Evolutionary conservation across 2,329 filamentous ascomycete species (phyloP), one percentile per base, ranked within the genome.

Genomic region (Aspergillus neotritici): DNA sequence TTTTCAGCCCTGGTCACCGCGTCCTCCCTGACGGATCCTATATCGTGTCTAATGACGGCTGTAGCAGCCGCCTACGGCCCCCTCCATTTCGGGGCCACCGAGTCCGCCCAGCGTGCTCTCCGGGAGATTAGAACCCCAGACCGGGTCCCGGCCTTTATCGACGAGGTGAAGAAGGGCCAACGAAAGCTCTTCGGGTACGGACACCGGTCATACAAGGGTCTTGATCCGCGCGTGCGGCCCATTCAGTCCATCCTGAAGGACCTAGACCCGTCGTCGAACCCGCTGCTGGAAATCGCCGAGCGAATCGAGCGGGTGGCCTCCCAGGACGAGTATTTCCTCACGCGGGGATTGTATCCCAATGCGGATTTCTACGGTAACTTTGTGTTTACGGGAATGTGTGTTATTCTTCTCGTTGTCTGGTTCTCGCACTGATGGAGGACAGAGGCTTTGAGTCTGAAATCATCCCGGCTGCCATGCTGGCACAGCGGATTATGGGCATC

Each of bases 81-180:
- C 0, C 74, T 78, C 0, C 78, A 81, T 57, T 78, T 76, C 43
- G 78, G 77, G n/a, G 78, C 78, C 3, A 77, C 75, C 0, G 78
- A 80, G 50, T 71, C 72, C 15, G 77, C 77, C 0, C 78, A 79
- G 54, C 70, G 73, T 37, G 51, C 54, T 0, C 49, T 64, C 4
- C 36, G 15, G 5, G 50, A 54, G 2, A 55, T 64, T 5, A 49
- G 53, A 12, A 43, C 44, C 0, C 38, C 48, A 2, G 71, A 51
- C 0, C 56, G 52, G 11, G 55, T 63, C 3, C 54, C 60, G 1
- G 40, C 34, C 1, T 58, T 64, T n/a, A 51, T 64, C 1, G 50
- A 55, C 4, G 46, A 55, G 10, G 57, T 63, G 12, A 64, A 62
- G 41, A 29, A 46, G 3, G 55, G 60, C 5, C 53, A 52, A 33